Percentiles rank a stretch among this genome's conserved stretches.
Conservation (phyloP, 768 basidiomycete species). For the Imleria badia region DNA sequence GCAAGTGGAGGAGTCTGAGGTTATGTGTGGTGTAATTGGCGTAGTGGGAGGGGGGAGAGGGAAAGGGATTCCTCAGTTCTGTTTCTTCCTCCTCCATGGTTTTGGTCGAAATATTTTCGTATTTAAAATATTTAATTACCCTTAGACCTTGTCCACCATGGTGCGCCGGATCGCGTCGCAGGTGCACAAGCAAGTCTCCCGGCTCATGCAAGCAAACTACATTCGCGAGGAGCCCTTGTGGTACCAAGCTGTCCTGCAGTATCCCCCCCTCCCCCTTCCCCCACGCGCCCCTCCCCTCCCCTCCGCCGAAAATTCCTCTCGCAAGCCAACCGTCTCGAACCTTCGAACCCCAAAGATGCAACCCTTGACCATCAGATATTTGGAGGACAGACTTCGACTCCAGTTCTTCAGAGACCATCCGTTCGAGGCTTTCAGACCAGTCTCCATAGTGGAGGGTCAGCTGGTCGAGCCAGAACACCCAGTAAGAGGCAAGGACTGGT, state of each 20-base stretch:
- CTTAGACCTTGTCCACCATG: slow-evolving; percentile 21
- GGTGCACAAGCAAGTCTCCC: slow-evolving; percentile 84
- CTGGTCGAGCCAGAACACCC: slow-evolving; percentile 55
- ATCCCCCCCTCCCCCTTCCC: slow-evolving; percentile 88
- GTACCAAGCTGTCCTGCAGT: slow-evolving; percentile 80
- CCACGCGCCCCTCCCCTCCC: slow-evolving; percentile 61
- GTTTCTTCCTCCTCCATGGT: slow-evolving; percentile 61
- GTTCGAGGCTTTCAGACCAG: slow-evolving; percentile 88
- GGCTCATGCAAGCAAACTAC: slow-evolving; percentile 67
- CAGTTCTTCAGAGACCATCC: slow-evolving; percentile 97
- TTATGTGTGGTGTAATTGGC: slow-evolving; percentile 74
- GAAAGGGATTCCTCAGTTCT: slow-evolving; percentile 84
- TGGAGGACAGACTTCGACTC: slow-evolving; percentile 82
- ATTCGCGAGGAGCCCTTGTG: slow-evolving; percentile 71
- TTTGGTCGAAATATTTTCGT: not conserved
- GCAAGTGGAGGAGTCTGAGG: slow-evolving; percentile 61
- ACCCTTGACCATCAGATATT: slow-evolving; percentile 66
- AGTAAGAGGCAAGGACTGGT: slow-evolving; percentile 67
- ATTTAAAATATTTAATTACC: too few species aligned
- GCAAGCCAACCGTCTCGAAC: slow-evolving; percentile 24
- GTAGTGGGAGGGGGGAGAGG: slow-evolving; percentile 85
- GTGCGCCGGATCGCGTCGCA: slow-evolving; percentile 80
- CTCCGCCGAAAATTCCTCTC: slow-evolving; percentile 39
- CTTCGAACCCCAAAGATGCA: slow-evolving; percentile 40
- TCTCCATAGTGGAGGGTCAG: slow-evolving; percentile 70